Evolutionary conservation across 345 rosid genomes (phyloP).

Genomic region (Bretschneidera sinensis): DNA sequence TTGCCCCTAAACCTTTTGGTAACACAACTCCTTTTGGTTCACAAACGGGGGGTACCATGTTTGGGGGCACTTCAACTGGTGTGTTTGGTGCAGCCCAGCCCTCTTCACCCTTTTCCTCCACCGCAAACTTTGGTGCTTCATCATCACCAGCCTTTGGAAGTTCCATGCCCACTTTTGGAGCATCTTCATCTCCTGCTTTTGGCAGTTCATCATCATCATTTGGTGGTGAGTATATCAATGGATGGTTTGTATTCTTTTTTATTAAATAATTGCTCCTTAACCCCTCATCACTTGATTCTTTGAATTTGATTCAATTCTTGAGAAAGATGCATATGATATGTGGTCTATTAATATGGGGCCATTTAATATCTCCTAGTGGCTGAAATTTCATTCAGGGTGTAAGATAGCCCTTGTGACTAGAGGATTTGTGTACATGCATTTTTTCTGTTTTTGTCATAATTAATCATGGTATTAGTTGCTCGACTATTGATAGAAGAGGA

Average conservation of each 20-base stretch:
- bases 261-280: not conserved
- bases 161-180: constrained; percentile 58
- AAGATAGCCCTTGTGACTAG: not conserved
- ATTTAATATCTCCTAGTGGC: not conserved
- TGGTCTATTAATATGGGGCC: constrained; percentile 4
- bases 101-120: constrained; percentile 64
- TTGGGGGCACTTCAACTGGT: constrained; percentile 90
- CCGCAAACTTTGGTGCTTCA: constrained; percentile 66
- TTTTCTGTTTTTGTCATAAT: too few relatives aligned
- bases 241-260: not conserved
- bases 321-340: constrained; percentile 1
- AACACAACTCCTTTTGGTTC: constrained; percentile 65
- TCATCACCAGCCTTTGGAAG: constrained; percentile 72
- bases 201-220: constrained; percentile 64
- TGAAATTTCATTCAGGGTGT: too few relatives aligned
- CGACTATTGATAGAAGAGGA: too few relatives aligned
- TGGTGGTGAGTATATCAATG: constrained; percentile 49
- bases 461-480: too few relatives aligned
- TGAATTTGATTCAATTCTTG: not conserved
- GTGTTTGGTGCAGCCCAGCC: constrained; percentile 69
- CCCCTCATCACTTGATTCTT: not conserved
- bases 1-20: constrained; percentile 71
- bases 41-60: constrained; percentile 67
- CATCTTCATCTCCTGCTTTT: constrained; percentile 65
- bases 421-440: too few relatives aligned